These are phyloP conservation scores for Sordariomycetes sp. DNA, from an alignment of 2,329 filamentous ascomycete genomes.

Conservation along the genomic window DNA sequence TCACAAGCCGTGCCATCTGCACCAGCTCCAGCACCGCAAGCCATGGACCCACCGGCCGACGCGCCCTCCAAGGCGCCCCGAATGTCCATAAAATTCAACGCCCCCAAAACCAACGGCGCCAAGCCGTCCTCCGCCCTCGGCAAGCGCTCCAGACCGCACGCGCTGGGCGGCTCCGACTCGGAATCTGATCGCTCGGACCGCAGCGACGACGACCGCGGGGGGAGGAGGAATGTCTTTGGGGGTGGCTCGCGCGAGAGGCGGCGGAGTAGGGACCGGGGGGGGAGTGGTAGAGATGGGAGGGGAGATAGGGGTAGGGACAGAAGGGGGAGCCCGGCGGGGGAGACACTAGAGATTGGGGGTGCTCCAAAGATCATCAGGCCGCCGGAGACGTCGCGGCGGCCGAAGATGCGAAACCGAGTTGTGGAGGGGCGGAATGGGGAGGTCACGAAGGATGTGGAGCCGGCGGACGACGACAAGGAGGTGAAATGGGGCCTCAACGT, in stretches of 20 bases:
- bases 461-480: conserved; percentile 33
- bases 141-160: conserved; percentile 7
- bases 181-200: conserved; percentile 5
- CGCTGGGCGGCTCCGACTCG: conserved; percentile 7
- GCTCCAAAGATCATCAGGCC: conserved; percentile 7
- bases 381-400: conserved; percentile 6
- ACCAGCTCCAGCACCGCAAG: no score
- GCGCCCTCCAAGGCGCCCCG: conserved; percentile 6
- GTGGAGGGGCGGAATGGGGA: background rate
- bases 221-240: conserved; percentile 6
- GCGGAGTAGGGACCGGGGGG: background rate
- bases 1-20: no score
- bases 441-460: conserved; percentile 15
- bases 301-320: background rate
- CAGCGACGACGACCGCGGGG: conserved; percentile 4
- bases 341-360: background rate
- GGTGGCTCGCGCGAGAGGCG: background rate
- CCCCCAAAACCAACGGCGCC: conserved; percentile 4
- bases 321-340: background rate
- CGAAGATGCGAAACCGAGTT: conserved; percentile 5
- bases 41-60: background rate
- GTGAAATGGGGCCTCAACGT: conserved; percentile 38
- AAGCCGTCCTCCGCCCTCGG: conserved; percentile 6
- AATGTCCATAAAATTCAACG: conserved; percentile 8
- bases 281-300: conserved; percentile 1